A percentile compares a stretch with the other conserved stretches of the same genome.
Evolutionary conservation across 805 yeast genomes (phyloP).

Genomic region (Torulaspora gathmanii): DNA sequence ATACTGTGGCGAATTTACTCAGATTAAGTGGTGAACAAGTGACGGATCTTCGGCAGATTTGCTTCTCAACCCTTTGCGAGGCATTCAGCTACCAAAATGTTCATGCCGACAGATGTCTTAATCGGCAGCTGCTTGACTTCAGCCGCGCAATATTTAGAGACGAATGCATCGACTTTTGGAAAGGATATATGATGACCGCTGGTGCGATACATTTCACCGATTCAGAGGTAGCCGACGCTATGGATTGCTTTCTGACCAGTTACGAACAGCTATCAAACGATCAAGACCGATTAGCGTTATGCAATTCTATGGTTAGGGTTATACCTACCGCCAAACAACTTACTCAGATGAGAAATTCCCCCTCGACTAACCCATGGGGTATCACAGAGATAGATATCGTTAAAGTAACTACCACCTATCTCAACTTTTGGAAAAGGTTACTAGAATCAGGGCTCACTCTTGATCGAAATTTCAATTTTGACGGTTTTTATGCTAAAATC

Average conservation of each 20-base stretch:
- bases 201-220: constrained; percentile 56
- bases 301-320: constrained; percentile 20
- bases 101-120: constrained; percentile 20
- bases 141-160: constrained; percentile 12
- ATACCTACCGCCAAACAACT: constrained; percentile 21
- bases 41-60: constrained; percentile 45
- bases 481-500: constrained; percentile 26
- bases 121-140: constrained; percentile 25
- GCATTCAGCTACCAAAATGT: constrained; percentile 3
- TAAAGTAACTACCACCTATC: constrained; percentile 15
- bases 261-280: constrained; percentile 20
- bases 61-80: constrained; percentile 18
- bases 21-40: constrained; percentile 62
- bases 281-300: constrained; percentile 11
- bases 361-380: constrained; percentile 9
- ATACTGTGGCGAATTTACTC: constrained; percentile 39
- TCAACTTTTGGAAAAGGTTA: constrained; percentile 26
- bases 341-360: constrained; percentile 4
- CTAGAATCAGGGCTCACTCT: constrained; percentile 23
- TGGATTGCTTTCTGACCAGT: constrained; percentile 37
- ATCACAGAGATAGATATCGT: constrained; percentile 13
- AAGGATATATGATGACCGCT: constrained; percentile 48
- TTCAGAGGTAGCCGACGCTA: constrained; percentile 40
- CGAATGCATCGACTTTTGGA: constrained; percentile 44
- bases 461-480: constrained; percentile 16